Conservation (phyloP, 108 stramenopile genomes). For the Pseudonitzschia delicatissima region DNA sequence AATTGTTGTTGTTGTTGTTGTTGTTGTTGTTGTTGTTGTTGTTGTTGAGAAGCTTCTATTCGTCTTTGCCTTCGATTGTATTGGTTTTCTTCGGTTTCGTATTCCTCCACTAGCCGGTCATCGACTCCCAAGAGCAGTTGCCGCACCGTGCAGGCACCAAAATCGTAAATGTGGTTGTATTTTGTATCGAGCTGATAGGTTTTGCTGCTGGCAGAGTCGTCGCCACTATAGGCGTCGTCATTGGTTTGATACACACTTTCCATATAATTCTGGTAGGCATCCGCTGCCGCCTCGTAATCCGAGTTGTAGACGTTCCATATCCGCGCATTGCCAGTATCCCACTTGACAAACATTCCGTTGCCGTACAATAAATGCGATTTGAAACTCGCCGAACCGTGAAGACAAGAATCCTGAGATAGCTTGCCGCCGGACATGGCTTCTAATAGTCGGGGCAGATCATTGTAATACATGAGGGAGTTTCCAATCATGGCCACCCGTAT, state of each 20-base stretch:
- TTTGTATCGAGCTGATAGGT: background rate
- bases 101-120: constrained; percentile 10
- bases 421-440: constrained; percentile 25
- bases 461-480: constrained; percentile 43
- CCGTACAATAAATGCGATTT: constrained; percentile 31
- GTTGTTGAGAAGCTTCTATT: background rate
- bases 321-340: constrained; percentile 20
- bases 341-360: constrained; percentile 42
- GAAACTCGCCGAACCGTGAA: constrained; percentile 37
- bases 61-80: background rate
- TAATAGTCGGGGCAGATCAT: constrained; percentile 50
- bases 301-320: constrained; percentile 26
- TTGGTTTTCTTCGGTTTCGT: background rate
- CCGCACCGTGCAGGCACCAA: constrained; percentile 42
- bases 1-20: background rate
- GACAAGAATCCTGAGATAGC: constrained; percentile 41
- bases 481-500: constrained; percentile 45
- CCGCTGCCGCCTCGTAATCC: constrained; percentile 1
- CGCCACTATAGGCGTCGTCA: background rate
- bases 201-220: background rate
- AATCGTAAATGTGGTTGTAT: constrained; percentile 34
- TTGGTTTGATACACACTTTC: background rate
- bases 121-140: constrained; percentile 44
- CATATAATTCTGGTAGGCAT: background rate
- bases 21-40: background rate